Evolutionary conservation across 163 green algal genomes (phyloP), one percentile per base, ranked within the genome.

Genomic region (Botryococcus braunii): DNA sequence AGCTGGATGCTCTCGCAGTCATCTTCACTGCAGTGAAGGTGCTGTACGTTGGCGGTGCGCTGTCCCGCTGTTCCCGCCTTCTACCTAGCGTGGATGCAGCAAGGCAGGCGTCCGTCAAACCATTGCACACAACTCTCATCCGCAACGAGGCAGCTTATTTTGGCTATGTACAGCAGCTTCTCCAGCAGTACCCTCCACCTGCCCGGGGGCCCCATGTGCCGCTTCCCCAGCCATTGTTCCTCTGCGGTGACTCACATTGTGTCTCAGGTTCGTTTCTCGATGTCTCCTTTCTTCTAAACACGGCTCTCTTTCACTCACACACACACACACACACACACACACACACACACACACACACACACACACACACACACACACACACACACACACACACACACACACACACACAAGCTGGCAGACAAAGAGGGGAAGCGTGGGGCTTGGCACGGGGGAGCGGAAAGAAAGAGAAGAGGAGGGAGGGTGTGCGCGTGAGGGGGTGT

Each of bases 121-220:
- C 82, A 40, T 77, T 91, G 36, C 85, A 92, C 77, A 79, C 61
- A 13, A 95, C 87, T 0, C 60, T 83, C 23, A 83, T 95, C 58
- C 75, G 88, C 21, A 95, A 94, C 56, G 88, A 95, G 71, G 83
- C 83, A 4, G 85, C 85, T 2, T 91, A 89, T 72, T 85, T 83
- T 64, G 71, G 73, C n/a, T 89, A 79, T 55, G 66, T 89, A 3
- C 29, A 60, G 34, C 83, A 90, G 76, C 71, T 93, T 69, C 70
- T 89, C n/a, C 13, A 38, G 47, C 59, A 76, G 38, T 65, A 79
- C 29, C 70, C 77, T 35, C 74, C 76, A 4, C 71, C 75, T 17
- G 34, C 60, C 13, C 55, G 35, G 36, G 37, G 21, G 3, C 5
- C 35, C 35, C 43, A 13, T 52, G 43, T 13, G 13, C 43, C 17